These are phyloP conservation scores for Epichloe gansuensis DNA, from an alignment of 2,329 filamentous ascomycete genomes.

Conservation along the genomic window DNA sequence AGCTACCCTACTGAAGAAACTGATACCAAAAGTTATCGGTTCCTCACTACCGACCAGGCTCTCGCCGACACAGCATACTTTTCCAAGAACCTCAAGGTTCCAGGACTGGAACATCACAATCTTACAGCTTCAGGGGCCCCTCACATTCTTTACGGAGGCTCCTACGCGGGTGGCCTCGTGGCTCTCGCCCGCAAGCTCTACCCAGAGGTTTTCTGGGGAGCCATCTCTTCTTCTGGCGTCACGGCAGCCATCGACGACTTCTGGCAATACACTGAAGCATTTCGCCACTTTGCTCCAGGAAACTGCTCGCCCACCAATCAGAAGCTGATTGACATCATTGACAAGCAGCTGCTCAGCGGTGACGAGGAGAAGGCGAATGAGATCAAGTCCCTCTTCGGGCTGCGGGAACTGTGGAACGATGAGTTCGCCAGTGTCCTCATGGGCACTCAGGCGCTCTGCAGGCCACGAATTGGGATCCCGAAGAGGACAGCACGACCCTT, in stretches of 20 bases:
- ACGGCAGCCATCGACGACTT: slow-evolving; percentile 67
- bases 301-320: slow-evolving; percentile 54
- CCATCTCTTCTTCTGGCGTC: slow-evolving; percentile 70
- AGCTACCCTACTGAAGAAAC: slow-evolving; percentile 59
- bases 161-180: slow-evolving; percentile 69
- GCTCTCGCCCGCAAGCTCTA: slow-evolving; percentile 66
- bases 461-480: slow-evolving; percentile 40
- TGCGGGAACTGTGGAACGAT: slow-evolving; percentile 29
- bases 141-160: slow-evolving; percentile 72
- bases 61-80: slow-evolving; percentile 75
- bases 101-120: slow-evolving; percentile 53
- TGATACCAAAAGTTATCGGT: slow-evolving; percentile 57
- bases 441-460: slow-evolving; percentile 32
- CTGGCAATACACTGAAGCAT: slow-evolving; percentile 48
- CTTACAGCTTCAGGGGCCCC: slow-evolving; percentile 53
- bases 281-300: slow-evolving; percentile 34
- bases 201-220: slow-evolving; percentile 64
- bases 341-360: slow-evolving; percentile 22
- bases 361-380: slow-evolving; percentile 28
- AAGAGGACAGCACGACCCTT: slow-evolving; percentile 26
- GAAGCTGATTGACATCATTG: slow-evolving; percentile 37
- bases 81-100: slow-evolving; percentile 56
- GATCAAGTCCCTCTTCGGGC: slow-evolving; percentile 35
- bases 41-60: slow-evolving; percentile 72
- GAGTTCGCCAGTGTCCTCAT: slow-evolving; percentile 36